A percentile compares a stretch with the other conserved stretches of the same genome.
phyloP scores from a whole-genome alignment of 805 yeast genomes.

The Priceomyces castillae region DNA sequence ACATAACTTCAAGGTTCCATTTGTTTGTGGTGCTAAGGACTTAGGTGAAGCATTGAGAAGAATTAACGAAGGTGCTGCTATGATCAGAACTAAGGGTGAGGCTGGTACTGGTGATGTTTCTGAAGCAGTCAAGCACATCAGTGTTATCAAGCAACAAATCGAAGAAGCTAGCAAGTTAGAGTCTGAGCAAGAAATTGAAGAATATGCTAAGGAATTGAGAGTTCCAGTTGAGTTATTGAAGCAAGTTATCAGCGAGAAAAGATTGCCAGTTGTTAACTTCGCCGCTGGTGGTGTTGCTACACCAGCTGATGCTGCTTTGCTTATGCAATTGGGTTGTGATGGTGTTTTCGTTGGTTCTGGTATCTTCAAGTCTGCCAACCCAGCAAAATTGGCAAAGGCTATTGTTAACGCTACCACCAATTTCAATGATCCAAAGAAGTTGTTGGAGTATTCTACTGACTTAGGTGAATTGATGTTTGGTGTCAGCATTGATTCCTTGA shows the following conservation, averaged over 20 bases:
- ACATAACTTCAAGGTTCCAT: constrained; percentile 62
- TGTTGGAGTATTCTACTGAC: constrained; percentile 65
- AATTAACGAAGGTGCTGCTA: constrained; percentile 79
- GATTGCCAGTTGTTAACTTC: constrained; percentile 78
- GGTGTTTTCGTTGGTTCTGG: constrained; percentile 52
- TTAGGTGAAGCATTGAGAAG: constrained; percentile 81
- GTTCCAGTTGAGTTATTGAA: constrained; percentile 57
- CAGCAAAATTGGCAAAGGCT: constrained; percentile 71
- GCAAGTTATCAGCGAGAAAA: constrained; percentile 45
- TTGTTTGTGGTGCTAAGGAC: constrained; percentile 81
- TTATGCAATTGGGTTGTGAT: constrained; percentile 48
- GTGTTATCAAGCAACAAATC: constrained; percentile 57
- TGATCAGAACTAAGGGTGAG: constrained; percentile 85
- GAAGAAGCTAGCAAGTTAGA: constrained; percentile 37
- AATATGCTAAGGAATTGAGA: constrained; percentile 54
- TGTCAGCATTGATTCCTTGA: constrained; percentile 52
- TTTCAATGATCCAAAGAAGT: constrained; percentile 55
- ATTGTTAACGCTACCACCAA: constrained; percentile 77
- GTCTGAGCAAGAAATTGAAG: constrained; percentile 45
- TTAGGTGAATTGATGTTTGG: constrained; percentile 80
- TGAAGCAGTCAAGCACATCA: constrained; percentile 76
- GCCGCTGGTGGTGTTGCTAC: constrained; percentile 91
- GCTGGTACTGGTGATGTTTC: constrained; percentile 88
- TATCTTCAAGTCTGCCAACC: constrained; percentile 70
- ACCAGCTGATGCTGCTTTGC: constrained; percentile 82